Conservation (phyloP, 2,329 filamentous ascomycete species). For the Botryotinia calthae region DNA sequence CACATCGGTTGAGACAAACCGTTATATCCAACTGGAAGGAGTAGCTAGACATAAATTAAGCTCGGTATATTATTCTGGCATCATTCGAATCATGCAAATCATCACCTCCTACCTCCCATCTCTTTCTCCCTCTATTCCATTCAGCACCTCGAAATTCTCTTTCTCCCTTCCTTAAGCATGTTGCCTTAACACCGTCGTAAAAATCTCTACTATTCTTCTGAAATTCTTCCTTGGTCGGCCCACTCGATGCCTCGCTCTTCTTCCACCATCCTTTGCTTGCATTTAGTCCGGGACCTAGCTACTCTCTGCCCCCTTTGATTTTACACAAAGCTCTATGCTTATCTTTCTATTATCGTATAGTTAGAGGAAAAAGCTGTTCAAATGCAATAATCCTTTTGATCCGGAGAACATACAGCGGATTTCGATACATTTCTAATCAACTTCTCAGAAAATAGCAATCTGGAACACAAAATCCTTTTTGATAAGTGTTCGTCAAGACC, state of each 20-base stretch:
- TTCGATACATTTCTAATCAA: background rate
- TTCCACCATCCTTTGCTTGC: background rate
- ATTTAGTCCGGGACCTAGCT: background rate
- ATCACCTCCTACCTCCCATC: background rate
- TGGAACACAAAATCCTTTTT: background rate
- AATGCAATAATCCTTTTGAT: accelerated
- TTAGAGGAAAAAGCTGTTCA: background rate
- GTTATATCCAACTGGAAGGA: background rate
- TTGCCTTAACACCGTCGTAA: background rate
- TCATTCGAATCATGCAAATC: background rate
- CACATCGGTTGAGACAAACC: accelerated
- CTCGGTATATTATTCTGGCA: background rate
- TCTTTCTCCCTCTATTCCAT: background rate
- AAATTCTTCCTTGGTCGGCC: background rate
- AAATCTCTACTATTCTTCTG: background rate
- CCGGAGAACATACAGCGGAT: background rate
- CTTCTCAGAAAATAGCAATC: background rate
- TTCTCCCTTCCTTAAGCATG: background rate
- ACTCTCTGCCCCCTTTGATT: accelerated
- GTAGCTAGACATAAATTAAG: background rate
- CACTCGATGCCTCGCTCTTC: background rate
- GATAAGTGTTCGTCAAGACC: accelerated
- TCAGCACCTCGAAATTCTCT: background rate
- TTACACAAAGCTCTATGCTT: background rate
- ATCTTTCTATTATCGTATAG: background rate